Base-by-base conservation (phyloP, 1,139 yeast genomes). In the Diutina catenulata region DNA sequence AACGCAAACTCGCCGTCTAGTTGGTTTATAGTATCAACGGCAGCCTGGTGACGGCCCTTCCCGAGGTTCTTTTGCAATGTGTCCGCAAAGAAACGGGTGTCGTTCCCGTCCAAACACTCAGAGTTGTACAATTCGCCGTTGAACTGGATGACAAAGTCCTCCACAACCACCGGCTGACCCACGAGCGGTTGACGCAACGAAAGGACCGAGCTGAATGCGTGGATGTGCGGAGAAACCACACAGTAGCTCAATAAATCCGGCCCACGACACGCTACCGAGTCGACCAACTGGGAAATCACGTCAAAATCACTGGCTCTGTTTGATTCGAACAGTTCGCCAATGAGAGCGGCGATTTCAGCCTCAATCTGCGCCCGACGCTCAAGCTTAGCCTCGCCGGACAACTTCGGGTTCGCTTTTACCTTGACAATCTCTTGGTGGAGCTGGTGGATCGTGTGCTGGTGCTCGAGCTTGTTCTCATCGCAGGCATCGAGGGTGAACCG, bases 1-100 rank as follows among this genome's bases (percentile, higher is more conserved):
- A 62, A 74, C 0, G 98, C 93, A 64, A 78, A 91, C 52, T 91
- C 98, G 1, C 99, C 99, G 24, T 70, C 63, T 22, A 84, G 47
- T 2, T 39, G 40, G n/a, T 59, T 53, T 2, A 64, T 69, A 39
- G 40, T 68, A 47, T 28, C 51, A 39, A 42, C 55, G 24, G 47
- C 65, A 0, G 63, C 58, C 18, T 64, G n/a, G n/a, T n/a, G n/a
- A 8, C n/a, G 5, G 14, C 20, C 10, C 57, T 2, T 46, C 44
- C 5, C 57, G 44, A 9, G 40, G 37, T 1, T 45, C 37, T 4
- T 20, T 3, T n/a, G 10, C 5, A 40, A 22, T 10, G 36, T 37
- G 11, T 19, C 7, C 13, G 41, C 39, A n/a, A 59, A 40, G 45
- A 38, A 64, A 10, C 45, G 50, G 0, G 71, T 67, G 44, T 68